phyloP scores from a whole-genome alignment of 176 grass and related monocot species.

The Oryza glaberrima region DNA sequence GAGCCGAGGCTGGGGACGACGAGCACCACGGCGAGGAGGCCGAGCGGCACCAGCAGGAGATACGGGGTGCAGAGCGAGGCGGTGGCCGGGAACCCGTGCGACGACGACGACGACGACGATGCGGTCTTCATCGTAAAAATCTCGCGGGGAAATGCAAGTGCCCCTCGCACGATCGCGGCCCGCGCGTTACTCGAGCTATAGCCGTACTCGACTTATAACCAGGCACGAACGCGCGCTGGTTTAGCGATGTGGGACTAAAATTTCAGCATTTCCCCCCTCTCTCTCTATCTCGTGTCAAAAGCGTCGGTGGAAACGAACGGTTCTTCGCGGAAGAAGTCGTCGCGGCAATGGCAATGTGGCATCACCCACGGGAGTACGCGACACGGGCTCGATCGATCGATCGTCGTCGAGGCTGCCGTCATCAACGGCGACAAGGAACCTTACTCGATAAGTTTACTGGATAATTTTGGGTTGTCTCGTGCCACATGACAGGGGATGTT shows the following conservation, averaged over 20 bases:
- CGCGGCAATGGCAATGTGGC: not conserved
- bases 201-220: constrained; percentile 23
- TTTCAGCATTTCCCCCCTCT: not conserved
- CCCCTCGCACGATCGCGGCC: not conserved
- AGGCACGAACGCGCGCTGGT: not conserved
- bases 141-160: not conserved
- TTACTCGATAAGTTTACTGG: not conserved
- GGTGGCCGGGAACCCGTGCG: not conserved
- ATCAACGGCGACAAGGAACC: not conserved
- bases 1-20: constrained; percentile 44
- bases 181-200: constrained; percentile 12
- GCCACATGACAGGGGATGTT: constrained; percentile 12
- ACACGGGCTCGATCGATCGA: no score
- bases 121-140: constrained; percentile 41
- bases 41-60: constrained; percentile 37
- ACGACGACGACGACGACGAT: constrained; percentile 23
- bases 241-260: not conserved
- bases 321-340: not conserved
- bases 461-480: not conserved
- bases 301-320: not conserved
- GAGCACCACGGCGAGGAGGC: constrained; percentile 47
- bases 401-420: not conserved
- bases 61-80: constrained; percentile 35
- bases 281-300: not conserved
- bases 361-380: not conserved